Evolutionary conservation across 768 basidiomycete genomes (phyloP), one percentile per base, ranked within the genome.

Genomic region (Collybiopsis confluens): DNA sequence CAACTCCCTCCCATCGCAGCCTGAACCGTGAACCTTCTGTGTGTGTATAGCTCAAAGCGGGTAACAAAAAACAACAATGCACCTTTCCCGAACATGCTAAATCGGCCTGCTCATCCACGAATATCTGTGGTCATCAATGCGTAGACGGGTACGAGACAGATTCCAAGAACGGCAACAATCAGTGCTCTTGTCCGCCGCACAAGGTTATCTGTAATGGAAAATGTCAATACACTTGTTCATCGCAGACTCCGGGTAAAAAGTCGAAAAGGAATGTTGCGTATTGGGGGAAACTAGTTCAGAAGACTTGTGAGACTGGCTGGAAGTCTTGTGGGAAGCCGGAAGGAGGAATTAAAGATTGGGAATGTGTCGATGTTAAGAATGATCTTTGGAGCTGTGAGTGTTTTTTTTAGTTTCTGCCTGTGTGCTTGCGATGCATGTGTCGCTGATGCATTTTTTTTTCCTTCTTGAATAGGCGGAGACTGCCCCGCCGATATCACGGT

Each of bases 381-480:
- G 70, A 72, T 52, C 61, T 73, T 10, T 71, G 70, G 58, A 70
- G 69, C 59, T 73, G 72, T 73, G 45, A 52, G 72, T 69, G 5
- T 28, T 18, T 13, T 2, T 44, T 5, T 26, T 23, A 10, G 10
- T 7, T 45, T 23, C 16, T n/a, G 2, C 16, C 20, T 28, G 20
- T 33, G 4, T 16, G 36, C 11, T 52, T 3, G 36, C 30, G 7
- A 20, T 37, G 4, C 8, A 8, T 38, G 8, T 18, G 35, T 45
- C 7, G 44, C 46, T 16, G 42, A 30, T 13, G 36, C 55, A 28
- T 48, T 26, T 35, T 54, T 28, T 11, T 15, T 27, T 18, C 13
- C 36, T 27, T 2, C 18, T 23, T 38, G 2, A 37, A 3, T 54
- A 72, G 70, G 72, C 56, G 72, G 72, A n/a, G 72, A 71, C 7